These are phyloP conservation scores for Pistacia vera DNA, from an alignment of 345 rosid species.

Conservation along the genomic window DNA sequence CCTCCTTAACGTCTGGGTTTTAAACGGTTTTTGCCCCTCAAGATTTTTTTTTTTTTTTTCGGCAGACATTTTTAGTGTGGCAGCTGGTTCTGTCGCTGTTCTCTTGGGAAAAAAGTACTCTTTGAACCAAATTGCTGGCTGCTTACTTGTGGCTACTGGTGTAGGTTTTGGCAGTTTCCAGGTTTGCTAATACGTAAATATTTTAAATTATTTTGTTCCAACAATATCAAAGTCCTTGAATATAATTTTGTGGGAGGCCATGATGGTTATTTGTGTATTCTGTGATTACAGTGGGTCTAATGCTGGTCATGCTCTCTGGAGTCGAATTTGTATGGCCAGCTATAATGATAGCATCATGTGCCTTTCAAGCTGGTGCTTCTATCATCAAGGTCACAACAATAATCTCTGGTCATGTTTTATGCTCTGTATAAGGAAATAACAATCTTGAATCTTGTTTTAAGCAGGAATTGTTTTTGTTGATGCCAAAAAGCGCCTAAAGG, in stretches of 20 bases:
- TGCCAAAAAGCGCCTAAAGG: constrained; percentile 71
- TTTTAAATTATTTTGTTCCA: not conserved
- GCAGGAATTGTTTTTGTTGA: constrained; percentile 85
- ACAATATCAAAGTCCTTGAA: not conserved
- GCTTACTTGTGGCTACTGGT: constrained; percentile 80
- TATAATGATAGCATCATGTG: constrained; percentile 77
- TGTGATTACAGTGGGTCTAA: constrained; percentile 66
- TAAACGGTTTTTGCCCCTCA: not conserved
- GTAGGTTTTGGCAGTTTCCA: constrained; percentile 76
- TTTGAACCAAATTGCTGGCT: constrained; percentile 63
- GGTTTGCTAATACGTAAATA: constrained; percentile 35
- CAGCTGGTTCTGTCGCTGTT: constrained; percentile 70
- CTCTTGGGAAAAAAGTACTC: constrained; percentile 65
- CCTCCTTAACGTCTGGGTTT: no score
- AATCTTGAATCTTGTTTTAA: constrained; percentile 21
- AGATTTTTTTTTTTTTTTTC: not conserved
- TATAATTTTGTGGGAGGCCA: not conserved
- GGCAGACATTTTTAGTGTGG: constrained; percentile 89
- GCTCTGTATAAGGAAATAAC: constrained; percentile 16
- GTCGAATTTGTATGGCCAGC: constrained; percentile 67
- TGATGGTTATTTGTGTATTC: constrained; percentile 14
- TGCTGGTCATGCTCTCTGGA: constrained; percentile 59
- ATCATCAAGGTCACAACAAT: constrained; percentile 62
- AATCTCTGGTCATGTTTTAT: constrained; percentile 11
- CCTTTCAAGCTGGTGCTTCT: constrained; percentile 86